phyloP scores from a whole-genome alignment of 306 rosid species.

The Prunus armeniaca region DNA sequence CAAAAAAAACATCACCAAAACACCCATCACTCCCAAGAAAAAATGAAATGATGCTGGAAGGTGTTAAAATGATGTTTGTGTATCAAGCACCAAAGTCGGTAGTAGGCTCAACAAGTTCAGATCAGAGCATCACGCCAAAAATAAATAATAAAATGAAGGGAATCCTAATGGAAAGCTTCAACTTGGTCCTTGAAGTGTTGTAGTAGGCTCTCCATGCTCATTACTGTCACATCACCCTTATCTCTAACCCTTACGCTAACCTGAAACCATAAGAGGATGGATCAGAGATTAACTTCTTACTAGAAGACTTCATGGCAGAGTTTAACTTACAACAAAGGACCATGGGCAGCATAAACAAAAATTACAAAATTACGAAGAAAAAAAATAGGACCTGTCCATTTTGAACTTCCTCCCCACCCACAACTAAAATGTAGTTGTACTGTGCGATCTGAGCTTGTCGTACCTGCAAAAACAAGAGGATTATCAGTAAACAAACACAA shows the following conservation, averaged over 20 bases:
- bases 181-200: conserved; percentile 54
- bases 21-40: too few species aligned
- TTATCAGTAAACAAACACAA: conserved; percentile 16
- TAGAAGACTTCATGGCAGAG: neutral
- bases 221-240: conserved; percentile 53
- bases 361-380: neutral
- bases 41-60: too few species aligned
- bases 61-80: too few species aligned
- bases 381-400: conserved; percentile 57
- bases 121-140: too few species aligned
- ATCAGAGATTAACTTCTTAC: conserved; percentile 23
- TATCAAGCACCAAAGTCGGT: too few species aligned
- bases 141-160: too few species aligned
- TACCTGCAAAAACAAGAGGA: conserved; percentile 50
- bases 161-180: conserved; percentile 55
- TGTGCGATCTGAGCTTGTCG: conserved; percentile 90
- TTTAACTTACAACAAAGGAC: too few species aligned
- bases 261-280: conserved; percentile 34
- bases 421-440: conserved; percentile 84
- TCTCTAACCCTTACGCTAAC: conserved; percentile 91
- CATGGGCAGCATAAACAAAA: neutral
- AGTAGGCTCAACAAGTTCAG: too few species aligned
- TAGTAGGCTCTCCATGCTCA: conserved; percentile 64
- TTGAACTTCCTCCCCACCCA: conserved; percentile 86
- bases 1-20: too few species aligned